phyloP scores from a whole-genome alignment of 495 filamentous ascomycete genomes.

The Paragyromitra xinjiangensis region DNA sequence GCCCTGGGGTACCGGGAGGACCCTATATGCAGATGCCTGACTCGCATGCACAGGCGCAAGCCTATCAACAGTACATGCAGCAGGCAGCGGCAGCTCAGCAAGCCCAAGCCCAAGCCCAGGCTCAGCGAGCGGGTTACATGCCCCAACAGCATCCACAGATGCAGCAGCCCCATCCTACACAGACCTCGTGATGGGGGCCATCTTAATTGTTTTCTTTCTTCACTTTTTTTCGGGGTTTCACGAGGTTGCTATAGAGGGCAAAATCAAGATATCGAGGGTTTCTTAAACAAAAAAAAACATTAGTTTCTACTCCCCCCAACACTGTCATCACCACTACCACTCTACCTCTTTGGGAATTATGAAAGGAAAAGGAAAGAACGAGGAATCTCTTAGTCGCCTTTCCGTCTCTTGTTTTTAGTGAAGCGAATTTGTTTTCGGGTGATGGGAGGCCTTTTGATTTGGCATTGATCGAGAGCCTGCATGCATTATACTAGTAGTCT shows the following conservation, averaged over 20 bases:
- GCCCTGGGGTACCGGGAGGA: conserved; percentile 62
- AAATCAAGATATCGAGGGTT: conserved; percentile 51
- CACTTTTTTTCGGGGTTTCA: conserved; percentile 43
- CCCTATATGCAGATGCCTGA: conserved; percentile 63
- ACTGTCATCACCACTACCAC: conserved; percentile 24
- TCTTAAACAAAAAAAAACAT: conserved; percentile 46
- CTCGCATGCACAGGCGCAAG: conserved; percentile 67
- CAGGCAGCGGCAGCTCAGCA: conserved; percentile 60
- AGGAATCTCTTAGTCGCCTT: conserved; percentile 35
- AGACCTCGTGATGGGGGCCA: conserved; percentile 53
- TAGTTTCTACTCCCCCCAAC: conserved; percentile 38
- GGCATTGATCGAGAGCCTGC: conserved; percentile 43
- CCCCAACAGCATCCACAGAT: conserved; percentile 55
- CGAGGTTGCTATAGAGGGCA: conserved; percentile 53
- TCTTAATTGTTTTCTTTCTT: conserved; percentile 43
- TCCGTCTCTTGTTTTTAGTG: conserved; percentile 47
- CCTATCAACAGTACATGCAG: conserved; percentile 69
- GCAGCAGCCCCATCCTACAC: conserved; percentile 55
- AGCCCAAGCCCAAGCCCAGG: conserved; percentile 36
- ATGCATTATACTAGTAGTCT: conserved; percentile 42
- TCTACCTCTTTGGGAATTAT: conserved; percentile 21
- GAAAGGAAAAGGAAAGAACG: conserved; percentile 22
- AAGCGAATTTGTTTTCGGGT: conserved; percentile 43
- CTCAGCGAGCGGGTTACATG: conserved; percentile 56
- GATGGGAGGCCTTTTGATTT: conserved; percentile 43